These are phyloP conservation scores for Eleusine indica DNA, from an alignment of 176 grass and related monocot genomes.

Conservation along the genomic window DNA sequence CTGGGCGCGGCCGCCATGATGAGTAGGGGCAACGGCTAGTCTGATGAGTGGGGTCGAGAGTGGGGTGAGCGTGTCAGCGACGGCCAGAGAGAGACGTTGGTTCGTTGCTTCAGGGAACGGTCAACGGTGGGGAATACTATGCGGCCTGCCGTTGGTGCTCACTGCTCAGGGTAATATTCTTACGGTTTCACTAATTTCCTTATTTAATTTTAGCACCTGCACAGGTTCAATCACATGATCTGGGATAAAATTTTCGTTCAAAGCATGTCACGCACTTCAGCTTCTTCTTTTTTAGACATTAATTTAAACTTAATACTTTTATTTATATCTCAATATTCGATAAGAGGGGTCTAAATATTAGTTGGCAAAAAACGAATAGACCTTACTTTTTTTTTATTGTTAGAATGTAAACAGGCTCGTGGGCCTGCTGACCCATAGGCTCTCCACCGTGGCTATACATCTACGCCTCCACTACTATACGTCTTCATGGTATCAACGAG, in stretches of 20 bases:
- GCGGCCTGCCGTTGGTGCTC: neutral
- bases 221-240: neutral
- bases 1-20: slow-evolving; percentile 2
- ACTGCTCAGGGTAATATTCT: neutral
- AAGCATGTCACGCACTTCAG: neutral
- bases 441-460: too few relatives aligned
- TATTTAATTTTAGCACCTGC: neutral
- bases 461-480: too few relatives aligned
- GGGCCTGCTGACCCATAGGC: too few relatives aligned
- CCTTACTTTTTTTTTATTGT: too few relatives aligned
- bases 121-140: neutral
- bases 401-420: too few relatives aligned
- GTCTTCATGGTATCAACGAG: too few relatives aligned
- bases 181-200: neutral
- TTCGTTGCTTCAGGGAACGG: neutral
- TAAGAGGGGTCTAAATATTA: too few relatives aligned
- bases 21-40: slow-evolving; percentile 37
- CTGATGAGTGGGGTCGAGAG: neutral
- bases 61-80: neutral
- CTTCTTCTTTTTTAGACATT: too few relatives aligned
- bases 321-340: too few relatives aligned
- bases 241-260: neutral
- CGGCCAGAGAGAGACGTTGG: slow-evolving; percentile 38
- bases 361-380: too few relatives aligned
- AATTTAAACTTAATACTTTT: too few relatives aligned